Evolutionary conservation across 2,329 filamentous ascomycete species (phyloP).

Genomic region (Colletotrichum kahawae): DNA sequence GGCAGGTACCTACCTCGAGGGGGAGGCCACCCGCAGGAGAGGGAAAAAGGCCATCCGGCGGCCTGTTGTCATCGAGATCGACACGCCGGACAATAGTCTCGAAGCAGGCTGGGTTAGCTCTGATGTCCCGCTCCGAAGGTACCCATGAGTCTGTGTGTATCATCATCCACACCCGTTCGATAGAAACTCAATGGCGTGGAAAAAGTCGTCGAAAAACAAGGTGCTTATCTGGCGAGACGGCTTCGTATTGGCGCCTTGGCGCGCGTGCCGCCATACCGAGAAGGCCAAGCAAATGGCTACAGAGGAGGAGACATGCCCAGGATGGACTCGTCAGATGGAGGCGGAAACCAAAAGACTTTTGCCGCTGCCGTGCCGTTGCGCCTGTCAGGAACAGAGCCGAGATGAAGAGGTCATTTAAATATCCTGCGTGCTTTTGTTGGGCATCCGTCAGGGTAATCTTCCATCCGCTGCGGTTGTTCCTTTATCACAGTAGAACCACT

Average conservation of each 20-base stretch:
- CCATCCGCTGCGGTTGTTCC: not conserved
- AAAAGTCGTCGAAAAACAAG: not conserved
- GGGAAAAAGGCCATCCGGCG: not conserved
- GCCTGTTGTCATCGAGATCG: constrained; percentile 5
- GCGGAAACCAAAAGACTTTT: not conserved
- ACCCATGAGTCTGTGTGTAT: not conserved
- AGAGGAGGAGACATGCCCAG: not conserved
- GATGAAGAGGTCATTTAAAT: not conserved
- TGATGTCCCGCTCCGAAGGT: not conserved
- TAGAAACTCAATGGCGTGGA: not conserved
- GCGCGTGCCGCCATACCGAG: constrained; percentile 16
- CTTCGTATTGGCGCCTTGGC: constrained; percentile 12
- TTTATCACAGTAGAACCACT: not conserved
- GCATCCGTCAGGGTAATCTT: not conserved
- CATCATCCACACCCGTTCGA: not conserved
- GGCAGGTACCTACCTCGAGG: not conserved
- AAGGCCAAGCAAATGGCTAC: constrained; percentile 1
- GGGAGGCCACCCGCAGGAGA: not conserved
- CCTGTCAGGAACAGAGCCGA: not conserved
- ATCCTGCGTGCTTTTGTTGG: not conserved
- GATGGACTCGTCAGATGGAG: not conserved
- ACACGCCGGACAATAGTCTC: not conserved
- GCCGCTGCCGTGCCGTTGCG: not conserved
- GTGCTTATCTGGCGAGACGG: constrained; percentile 2
- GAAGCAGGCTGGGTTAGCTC: not conserved